phyloP scores from a whole-genome alignment of 2,329 filamentous ascomycete genomes.

The Mariannaea elegans region DNA sequence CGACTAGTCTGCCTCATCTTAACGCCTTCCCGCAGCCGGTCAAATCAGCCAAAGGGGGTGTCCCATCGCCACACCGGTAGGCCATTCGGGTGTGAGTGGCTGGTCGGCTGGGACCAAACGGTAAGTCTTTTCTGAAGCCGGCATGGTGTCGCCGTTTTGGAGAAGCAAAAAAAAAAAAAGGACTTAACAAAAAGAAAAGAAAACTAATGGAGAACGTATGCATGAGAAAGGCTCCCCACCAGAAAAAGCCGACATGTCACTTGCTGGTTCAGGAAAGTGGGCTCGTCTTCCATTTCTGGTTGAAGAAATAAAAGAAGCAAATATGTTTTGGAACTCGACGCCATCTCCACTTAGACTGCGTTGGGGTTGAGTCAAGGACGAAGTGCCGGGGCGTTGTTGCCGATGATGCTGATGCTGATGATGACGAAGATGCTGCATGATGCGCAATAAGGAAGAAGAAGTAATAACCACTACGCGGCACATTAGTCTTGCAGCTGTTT shows the following conservation, averaged over 20 bases:
- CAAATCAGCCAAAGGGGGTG: background rate
- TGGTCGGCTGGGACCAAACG: background rate
- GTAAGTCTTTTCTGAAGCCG: conserved; percentile 9
- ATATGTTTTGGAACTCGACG: background rate
- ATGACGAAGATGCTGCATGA: too few species aligned
- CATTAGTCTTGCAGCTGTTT: background rate
- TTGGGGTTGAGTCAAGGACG: background rate
- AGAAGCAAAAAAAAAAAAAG: background rate
- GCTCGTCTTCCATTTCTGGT: background rate
- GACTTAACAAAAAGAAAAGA: background rate
- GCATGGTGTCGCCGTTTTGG: conserved; percentile 1
- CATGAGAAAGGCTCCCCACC: background rate
- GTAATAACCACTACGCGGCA: background rate
- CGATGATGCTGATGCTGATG: background rate
- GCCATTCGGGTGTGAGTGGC: background rate
- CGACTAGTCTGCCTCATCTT: conserved; percentile 22
- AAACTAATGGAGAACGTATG: background rate
- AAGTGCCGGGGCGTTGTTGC: conserved; percentile 6
- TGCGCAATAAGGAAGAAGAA: too few species aligned
- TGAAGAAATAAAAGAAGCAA: background rate
- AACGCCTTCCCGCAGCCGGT: conserved; percentile 3
- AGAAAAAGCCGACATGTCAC: background rate
- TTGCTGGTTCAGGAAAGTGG: background rate
- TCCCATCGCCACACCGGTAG: conserved; percentile 5
- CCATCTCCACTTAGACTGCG: background rate